These are phyloP conservation scores for Podospora anserina DNA, from an alignment of 495 filamentous ascomycete genomes.

Conservation along the genomic window DNA sequence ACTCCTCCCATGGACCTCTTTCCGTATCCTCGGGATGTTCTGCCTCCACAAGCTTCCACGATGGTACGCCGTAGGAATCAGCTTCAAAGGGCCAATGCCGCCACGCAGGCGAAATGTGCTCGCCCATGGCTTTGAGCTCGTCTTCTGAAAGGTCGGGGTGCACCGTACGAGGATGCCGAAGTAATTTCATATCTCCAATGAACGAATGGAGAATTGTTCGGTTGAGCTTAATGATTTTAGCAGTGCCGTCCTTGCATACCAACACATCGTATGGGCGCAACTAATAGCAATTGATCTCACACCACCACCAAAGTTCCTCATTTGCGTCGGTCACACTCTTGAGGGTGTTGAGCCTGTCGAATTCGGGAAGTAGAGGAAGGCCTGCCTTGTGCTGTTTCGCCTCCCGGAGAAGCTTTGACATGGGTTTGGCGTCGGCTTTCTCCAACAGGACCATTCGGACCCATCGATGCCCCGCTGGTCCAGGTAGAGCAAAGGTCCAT, in stretches of 20 bases:
- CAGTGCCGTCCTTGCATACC: background rate
- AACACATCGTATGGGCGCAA: background rate
- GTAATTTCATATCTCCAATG: background rate
- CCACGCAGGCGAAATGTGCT: background rate
- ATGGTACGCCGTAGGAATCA: background rate
- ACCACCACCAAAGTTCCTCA: background rate
- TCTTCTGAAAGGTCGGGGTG: background rate
- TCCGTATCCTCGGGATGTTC: background rate
- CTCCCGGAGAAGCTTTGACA: background rate
- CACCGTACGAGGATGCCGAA: background rate
- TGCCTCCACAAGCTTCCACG: background rate
- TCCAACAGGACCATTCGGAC: background rate
- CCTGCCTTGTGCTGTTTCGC: background rate
- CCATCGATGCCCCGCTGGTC: background rate
- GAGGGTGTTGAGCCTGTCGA: background rate
- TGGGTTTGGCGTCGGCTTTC: background rate
- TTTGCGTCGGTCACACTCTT: background rate
- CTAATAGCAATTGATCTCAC: background rate
- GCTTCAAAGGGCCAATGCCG: background rate
- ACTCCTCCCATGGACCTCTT: background rate
- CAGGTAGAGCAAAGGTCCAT: background rate
- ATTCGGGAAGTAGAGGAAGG: background rate
- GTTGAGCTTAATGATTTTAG: background rate
- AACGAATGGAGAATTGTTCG: background rate
- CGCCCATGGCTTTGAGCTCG: background rate